phyloP scores from a whole-genome alignment of 1,284 basidiomycete genomes.

The Rhodotorula glutinis region DNA sequence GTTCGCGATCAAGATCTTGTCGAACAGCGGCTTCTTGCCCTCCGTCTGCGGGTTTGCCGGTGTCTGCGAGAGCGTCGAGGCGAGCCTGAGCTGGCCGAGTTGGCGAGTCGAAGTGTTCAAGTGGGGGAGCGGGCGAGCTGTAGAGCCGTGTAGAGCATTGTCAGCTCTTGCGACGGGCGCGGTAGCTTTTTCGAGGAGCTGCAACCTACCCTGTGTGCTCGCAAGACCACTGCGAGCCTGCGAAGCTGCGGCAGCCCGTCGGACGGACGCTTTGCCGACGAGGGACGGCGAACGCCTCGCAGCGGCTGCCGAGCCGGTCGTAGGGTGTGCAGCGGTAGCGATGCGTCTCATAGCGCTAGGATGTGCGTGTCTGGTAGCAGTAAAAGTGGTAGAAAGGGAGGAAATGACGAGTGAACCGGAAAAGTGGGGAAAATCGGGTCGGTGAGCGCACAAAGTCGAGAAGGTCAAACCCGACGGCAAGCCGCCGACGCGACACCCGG shows the following conservation, averaged over 20 bases:
- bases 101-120: not conserved
- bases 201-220: not conserved
- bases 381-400: not conserved
- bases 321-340: not conserved
- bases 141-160: not conserved
- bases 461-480: not conserved
- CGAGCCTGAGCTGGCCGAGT: not conserved
- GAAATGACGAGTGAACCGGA: too few species aligned
- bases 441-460: too few species aligned
- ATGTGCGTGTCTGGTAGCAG: too few species aligned
- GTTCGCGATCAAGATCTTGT: constrained; percentile 83
- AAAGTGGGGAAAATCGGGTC: not conserved
- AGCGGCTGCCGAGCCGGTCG: not conserved
- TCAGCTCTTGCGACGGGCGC: too few species aligned
- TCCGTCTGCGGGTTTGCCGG: not conserved
- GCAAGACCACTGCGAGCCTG: not conserved
- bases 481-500: not conserved
- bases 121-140: constrained; percentile 1
- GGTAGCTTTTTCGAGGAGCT: not conserved
- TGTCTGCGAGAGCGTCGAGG: constrained; percentile 1
- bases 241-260: not conserved
- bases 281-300: not conserved
- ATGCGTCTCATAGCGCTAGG: not conserved
- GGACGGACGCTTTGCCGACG: not conserved
- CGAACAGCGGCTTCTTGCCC: constrained; percentile 39